These are phyloP conservation scores for Penicillium hordei DNA, from an alignment of 2,329 filamentous ascomycete species.

Conservation along the genomic window DNA sequence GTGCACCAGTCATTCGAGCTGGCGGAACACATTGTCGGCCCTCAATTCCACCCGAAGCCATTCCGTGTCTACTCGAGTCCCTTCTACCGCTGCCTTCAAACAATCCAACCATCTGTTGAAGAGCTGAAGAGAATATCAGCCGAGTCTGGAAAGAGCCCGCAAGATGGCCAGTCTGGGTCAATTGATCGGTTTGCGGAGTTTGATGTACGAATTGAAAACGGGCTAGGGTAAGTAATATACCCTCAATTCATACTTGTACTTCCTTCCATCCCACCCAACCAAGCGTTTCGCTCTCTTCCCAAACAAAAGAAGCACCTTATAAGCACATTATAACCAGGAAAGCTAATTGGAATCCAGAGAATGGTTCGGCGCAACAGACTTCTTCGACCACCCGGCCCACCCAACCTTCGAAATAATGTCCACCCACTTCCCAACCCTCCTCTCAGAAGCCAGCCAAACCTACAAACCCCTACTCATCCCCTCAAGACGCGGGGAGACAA, in stretches of 20 bases:
- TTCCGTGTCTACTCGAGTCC: slow-evolving; percentile 73
- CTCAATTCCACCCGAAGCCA: slow-evolving; percentile 40
- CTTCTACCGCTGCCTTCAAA: slow-evolving; percentile 86
- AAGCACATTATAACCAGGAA: neutral
- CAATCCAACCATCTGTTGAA: slow-evolving; percentile 65
- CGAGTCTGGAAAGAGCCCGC: neutral
- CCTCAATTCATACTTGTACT: neutral
- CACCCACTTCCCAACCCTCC: slow-evolving; percentile 58
- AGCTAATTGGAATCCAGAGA: slow-evolving; percentile 55
- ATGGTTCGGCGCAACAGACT: slow-evolving; percentile 80
- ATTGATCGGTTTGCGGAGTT: slow-evolving; percentile 39
- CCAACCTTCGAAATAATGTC: slow-evolving; percentile 64
- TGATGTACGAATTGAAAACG: slow-evolving; percentile 52
- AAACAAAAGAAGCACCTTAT: neutral
- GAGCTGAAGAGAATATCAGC: slow-evolving; percentile 32
- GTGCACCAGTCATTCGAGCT: slow-evolving; percentile 80
- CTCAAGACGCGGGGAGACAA: slow-evolving; percentile 72
- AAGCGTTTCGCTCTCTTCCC: neutral
- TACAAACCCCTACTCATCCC: slow-evolving; percentile 68
- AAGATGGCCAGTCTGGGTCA: slow-evolving; percentile 23
- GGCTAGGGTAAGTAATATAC: slow-evolving; percentile 48
- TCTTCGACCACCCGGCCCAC: slow-evolving; percentile 80
- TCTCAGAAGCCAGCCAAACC: slow-evolving; percentile 35
- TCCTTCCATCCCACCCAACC: neutral
- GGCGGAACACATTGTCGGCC: slow-evolving; percentile 45